Evolutionary conservation across 2,329 filamentous ascomycete genomes (phyloP).

Genomic region (Trichothecium roseum): DNA sequence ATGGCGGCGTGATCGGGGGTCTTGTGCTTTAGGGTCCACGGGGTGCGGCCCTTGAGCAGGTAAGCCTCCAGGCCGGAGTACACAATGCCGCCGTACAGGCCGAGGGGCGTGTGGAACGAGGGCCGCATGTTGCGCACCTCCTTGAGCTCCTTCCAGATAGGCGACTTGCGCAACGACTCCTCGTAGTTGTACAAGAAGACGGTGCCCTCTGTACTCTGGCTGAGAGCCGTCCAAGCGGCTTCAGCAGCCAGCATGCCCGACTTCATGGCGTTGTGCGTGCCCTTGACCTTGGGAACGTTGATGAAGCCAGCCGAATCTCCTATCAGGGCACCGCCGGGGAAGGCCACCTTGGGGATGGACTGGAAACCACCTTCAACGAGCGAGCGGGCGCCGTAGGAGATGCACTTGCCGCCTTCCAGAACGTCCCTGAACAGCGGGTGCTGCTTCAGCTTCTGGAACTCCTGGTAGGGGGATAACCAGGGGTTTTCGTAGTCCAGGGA

Average conservation of each 20-base stretch:
- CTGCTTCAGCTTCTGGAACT: conserved; percentile 98
- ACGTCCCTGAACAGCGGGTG: conserved; percentile 82
- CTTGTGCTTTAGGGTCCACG: conserved; percentile 89
- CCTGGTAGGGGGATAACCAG: conserved; percentile 88
- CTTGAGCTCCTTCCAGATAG: conserved; percentile 88
- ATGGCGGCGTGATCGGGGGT: conserved; percentile 69
- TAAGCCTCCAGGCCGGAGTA: conserved; percentile 93
- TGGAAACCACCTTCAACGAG: conserved; percentile 94
- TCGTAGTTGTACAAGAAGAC: conserved; percentile 95
- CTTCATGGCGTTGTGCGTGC: conserved; percentile 95
- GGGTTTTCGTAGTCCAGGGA: conserved; percentile 94
- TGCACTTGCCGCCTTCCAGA: conserved; percentile 93
- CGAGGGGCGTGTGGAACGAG: conserved; percentile 80
- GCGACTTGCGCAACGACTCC: conserved; percentile 71
- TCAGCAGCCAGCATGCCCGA: conserved; percentile 95
- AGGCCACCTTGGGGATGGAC: conserved; percentile 93
- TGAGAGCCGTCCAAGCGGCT: conserved; percentile 71
- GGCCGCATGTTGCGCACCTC: conserved; percentile 97
- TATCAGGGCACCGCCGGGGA: conserved; percentile 90
- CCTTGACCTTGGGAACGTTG: conserved; percentile 98
- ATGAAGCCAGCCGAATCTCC: conserved; percentile 94
- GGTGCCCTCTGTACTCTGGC: conserved; percentile 46
- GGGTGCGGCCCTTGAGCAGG: conserved; percentile 70
- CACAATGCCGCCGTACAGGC: conserved; percentile 77
- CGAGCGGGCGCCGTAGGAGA: conserved; percentile 88